These are phyloP conservation scores for Penicillium psychrosexuale DNA, from an alignment of 2,329 filamentous ascomycete genomes.

Conservation along the genomic window DNA sequence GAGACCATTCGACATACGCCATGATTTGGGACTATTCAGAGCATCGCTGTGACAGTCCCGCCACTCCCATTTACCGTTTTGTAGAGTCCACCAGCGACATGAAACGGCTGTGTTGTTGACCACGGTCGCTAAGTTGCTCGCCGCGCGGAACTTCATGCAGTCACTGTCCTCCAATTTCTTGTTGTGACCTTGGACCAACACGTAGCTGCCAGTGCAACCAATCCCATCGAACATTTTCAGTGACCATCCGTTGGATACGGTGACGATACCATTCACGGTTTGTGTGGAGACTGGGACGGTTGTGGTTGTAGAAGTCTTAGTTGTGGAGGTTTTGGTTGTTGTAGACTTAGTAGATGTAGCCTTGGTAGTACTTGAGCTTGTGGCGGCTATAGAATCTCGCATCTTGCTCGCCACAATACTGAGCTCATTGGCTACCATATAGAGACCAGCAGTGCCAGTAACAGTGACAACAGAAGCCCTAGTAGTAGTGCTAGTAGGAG, in stretches of 20 bases:
- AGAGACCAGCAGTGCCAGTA: neutral
- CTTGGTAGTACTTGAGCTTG: neutral
- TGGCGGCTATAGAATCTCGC: neutral
- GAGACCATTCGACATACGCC: conserved; percentile 3
- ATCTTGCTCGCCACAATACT: neutral
- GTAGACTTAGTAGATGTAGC: too few relatives aligned
- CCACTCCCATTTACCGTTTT: neutral
- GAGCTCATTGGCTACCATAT: neutral
- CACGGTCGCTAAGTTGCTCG: neutral
- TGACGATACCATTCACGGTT: neutral
- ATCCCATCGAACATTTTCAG: neutral
- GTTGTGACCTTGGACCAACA: conserved; percentile 1
- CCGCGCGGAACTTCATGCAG: neutral
- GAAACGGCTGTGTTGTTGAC: neutral
- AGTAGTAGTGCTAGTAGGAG: neutral
- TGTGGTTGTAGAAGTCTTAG: neutral
- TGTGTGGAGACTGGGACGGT: neutral
- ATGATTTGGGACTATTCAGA: neutral
- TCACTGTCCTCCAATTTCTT: neutral
- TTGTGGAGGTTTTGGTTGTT: neutral
- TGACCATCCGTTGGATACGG: neutral
- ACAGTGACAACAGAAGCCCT: too few relatives aligned
- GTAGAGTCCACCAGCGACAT: neutral
- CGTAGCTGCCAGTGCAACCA: neutral
- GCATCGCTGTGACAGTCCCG: neutral